Base-by-base conservation (phyloP, 768 basidiomycete genomes). In the Naganishia randhawae region DNA sequence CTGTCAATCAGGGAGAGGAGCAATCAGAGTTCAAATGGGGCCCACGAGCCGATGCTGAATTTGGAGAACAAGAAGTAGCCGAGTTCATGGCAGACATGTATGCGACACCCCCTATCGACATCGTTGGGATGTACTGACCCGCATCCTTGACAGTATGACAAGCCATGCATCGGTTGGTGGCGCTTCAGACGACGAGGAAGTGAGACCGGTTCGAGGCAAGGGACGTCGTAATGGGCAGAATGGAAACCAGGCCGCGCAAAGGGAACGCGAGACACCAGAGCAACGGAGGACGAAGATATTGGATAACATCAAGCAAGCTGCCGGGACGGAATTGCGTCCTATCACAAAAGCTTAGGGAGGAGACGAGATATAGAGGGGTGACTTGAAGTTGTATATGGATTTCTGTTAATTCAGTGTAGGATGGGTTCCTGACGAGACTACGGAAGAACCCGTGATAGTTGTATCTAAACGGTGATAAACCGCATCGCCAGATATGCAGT, bases 1-100 rank as follows among this genome's bases (percentile, higher is more conserved):
- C 41, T n/a, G 57, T 63, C 4, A 61, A 68, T 32, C 82, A 81
- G 41, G 78, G 80, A 22, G 78, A 80, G 8, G 84, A 82, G 17
- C 78, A 80, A 16, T 85, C 83, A 69, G 90, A 92, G 74, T 92
- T 90, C 91, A 85, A 86, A 19, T 97, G 93, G 93, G 93, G 92
- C 3, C 81, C 84, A 31, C 84, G 90, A 32, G 87, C 92, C 1
- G 85, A 88, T 42, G 85, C 85, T 35, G 94, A 97, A 79, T 85
- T 96, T 4, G 88, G 90, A 1, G 94, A 97, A 79, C 80, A 83
- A 68, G 87, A 83, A 14, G 82, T 93, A 10, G 89, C 87, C 1
- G 81, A 80, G 65, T 95, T 95, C 73, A 83, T 95, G 1, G 86
- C 87, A 1, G 87, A 90, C 73, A 65, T 77, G 77, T 78, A 68